Evolutionary conservation across 345 rosid genomes (phyloP).

Genomic region (Populus euphratica): DNA sequence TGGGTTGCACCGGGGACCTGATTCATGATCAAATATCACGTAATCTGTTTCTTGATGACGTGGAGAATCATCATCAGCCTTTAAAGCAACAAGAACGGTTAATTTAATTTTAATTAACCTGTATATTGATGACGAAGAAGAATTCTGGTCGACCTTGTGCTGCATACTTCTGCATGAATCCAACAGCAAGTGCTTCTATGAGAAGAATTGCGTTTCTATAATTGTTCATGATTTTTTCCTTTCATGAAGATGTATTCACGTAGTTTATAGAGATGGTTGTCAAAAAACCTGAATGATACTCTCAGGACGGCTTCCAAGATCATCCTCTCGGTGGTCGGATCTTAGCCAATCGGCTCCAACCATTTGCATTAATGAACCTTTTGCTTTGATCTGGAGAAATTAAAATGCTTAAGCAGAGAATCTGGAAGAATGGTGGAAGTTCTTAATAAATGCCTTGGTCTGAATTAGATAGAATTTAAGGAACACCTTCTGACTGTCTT

Average conservation of each 20-base stretch:
- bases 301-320: constrained; percentile 63
- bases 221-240: background rate
- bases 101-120: constrained; percentile 37
- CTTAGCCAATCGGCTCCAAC: constrained; percentile 95
- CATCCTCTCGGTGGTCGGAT: constrained; percentile 67
- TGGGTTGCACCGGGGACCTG: constrained; percentile 73
- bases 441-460: background rate
- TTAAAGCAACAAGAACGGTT: background rate
- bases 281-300: constrained; percentile 66
- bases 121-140: constrained; percentile 77
- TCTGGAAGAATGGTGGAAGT: background rate
- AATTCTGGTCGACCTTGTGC: constrained; percentile 60
- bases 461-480: background rate
- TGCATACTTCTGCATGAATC: constrained; percentile 46
- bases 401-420: background rate
- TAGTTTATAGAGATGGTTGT: background rate
- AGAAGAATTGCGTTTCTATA: background rate
- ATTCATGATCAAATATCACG: background rate
- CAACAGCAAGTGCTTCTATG: background rate
- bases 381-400: constrained; percentile 55
- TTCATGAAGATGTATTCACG: background rate
- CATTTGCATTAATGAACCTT: constrained; percentile 69
- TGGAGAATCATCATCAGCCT: background rate
- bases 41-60: background rate
- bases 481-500: constrained; percentile 65